Conservation (phyloP, 2,329 filamentous ascomycete genomes). For the Plenodomus lindquistii region DNA sequence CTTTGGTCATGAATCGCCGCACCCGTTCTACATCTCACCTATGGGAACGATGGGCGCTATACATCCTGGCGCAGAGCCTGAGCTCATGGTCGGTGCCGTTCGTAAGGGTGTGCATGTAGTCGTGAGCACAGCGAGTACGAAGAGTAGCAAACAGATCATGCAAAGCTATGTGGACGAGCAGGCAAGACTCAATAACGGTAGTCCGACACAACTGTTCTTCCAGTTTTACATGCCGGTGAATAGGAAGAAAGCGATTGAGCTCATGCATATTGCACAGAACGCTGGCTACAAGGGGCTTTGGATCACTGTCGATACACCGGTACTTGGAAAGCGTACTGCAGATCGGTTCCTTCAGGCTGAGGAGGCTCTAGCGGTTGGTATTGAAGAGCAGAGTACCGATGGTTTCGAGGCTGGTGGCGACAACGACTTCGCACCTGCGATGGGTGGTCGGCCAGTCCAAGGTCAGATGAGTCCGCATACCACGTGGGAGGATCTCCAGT, state of each 20-base stretch:
- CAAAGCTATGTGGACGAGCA: conserved; percentile 32
- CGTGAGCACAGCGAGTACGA: conserved; percentile 41
- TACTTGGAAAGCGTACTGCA: conserved; percentile 41
- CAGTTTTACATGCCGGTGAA: conserved; percentile 45
- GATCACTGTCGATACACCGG: conserved; percentile 44
- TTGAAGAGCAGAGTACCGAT: conserved; percentile 55
- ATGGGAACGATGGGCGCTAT: conserved; percentile 44
- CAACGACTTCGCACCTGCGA: conserved; percentile 62
- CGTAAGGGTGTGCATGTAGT: conserved; percentile 41
- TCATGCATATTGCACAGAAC: conserved; percentile 37
- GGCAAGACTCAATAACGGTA: conserved; percentile 24
- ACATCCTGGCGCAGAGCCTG: conserved; percentile 42
- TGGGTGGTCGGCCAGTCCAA: conserved; percentile 50
- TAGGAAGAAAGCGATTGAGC: conserved; percentile 33
- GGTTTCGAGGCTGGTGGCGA: conserved; percentile 57
- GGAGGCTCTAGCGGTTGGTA: conserved; percentile 54
- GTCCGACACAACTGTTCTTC: conserved; percentile 38
- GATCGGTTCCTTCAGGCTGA: conserved; percentile 49
- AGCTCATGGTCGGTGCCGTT: conserved; percentile 42
- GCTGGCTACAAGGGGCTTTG: conserved; percentile 41
- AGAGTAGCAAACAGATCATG: conserved; percentile 39
- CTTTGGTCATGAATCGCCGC: conserved; percentile 37
- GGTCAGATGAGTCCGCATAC: conserved; percentile 50
- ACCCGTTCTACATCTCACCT: conserved; percentile 47
- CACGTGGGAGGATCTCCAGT: conserved; percentile 53